phyloP scores from a whole-genome alignment of 345 rosid genomes.

The Eucalyptus albens region DNA sequence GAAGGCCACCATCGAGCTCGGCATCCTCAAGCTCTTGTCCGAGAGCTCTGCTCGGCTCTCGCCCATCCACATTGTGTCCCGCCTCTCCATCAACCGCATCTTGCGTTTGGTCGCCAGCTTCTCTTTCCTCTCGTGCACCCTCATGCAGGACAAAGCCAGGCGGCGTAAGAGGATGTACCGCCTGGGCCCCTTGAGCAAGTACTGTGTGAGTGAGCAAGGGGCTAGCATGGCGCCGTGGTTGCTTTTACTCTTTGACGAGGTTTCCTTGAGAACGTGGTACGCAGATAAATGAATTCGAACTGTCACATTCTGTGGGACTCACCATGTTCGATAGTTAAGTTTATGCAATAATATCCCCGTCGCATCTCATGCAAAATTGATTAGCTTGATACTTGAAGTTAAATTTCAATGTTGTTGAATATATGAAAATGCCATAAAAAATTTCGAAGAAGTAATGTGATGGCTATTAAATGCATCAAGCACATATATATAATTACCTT shows the following conservation, averaged over 20 bases:
- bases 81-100: slow-evolving; percentile 29
- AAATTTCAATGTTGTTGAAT: background rate
- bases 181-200: slow-evolving; percentile 19
- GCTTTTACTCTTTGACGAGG: slow-evolving; percentile 16
- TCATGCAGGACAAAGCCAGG: background rate
- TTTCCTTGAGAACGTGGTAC: slow-evolving; percentile 23
- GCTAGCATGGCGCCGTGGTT: slow-evolving; percentile 19
- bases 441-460: background rate
- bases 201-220: slow-evolving; percentile 3
- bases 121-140: slow-evolving; percentile 8
- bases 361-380: background rate
- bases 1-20: slow-evolving; percentile 25
- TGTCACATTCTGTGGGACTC: background rate
- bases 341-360: background rate
- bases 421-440: background rate
- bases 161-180: slow-evolving; percentile 3
- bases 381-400: background rate
- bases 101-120: slow-evolving; percentile 33
- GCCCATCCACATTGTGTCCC: slow-evolving; percentile 13
- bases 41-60: slow-evolving; percentile 7
- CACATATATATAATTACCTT: background rate
- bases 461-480: background rate
- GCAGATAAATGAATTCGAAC: background rate
- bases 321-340: background rate
- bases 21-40: slow-evolving; percentile 22